Conservation (phyloP, 192 early-diverging fungal genomes). For the Linnemannia zychae region DNA sequence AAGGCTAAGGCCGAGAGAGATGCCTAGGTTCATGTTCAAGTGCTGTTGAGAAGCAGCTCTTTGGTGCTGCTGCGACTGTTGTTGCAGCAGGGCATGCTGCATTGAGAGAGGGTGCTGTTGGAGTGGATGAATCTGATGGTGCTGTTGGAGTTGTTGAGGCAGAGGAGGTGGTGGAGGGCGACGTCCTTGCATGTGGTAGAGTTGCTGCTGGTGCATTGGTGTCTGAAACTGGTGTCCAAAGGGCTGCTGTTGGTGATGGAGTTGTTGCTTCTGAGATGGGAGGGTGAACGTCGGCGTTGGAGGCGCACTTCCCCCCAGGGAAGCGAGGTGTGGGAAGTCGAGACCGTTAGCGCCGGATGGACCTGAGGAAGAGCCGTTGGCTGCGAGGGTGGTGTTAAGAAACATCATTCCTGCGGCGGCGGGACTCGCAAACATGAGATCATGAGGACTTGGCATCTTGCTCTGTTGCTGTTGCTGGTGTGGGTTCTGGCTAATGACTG, state of each 20-base stretch:
- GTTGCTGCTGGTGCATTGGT: neutral
- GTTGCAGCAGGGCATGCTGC: neutral
- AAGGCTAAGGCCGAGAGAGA: neutral
- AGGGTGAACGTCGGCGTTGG: neutral
- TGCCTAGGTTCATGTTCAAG: neutral
- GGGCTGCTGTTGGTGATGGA: neutral
- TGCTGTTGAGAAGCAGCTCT: neutral
- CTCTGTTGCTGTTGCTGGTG: constrained; percentile 12
- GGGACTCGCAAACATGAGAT: neutral
- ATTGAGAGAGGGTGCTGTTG: too few species aligned
- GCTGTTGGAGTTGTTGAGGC: neutral
- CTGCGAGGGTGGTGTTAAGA: neutral
- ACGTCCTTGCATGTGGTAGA: neutral
- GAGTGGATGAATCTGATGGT: neutral
- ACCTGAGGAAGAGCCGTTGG: neutral
- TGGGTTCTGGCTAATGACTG: neutral
- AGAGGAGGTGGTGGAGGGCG: neutral
- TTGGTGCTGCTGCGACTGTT: neutral
- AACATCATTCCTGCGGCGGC: neutral
- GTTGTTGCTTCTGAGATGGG: neutral
- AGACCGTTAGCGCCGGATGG: neutral
- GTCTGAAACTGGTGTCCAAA: neutral
- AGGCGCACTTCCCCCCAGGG: neutral
- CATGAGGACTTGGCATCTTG: neutral
- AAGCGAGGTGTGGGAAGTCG: neutral